Evolutionary conservation across 305 asterid species (phyloP).

Genomic region (Nicotiana rustica): DNA sequence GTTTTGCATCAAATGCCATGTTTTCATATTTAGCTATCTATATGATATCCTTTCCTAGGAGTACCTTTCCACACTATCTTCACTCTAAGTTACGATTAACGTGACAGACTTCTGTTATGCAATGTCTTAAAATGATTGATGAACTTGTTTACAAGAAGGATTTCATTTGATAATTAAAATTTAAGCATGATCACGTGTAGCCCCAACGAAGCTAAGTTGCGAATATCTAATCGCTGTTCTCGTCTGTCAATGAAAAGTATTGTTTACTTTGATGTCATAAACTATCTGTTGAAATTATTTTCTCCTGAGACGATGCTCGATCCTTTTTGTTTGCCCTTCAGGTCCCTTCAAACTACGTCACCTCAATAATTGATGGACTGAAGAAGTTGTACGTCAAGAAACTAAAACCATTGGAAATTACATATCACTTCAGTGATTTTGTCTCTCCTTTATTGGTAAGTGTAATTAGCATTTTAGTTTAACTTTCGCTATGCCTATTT

Average conservation of each 20-base stretch:
- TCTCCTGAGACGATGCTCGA: not conserved
- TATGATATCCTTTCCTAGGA: not conserved
- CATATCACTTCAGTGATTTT: constrained; percentile 87
- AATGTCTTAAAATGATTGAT: constrained; percentile 5
- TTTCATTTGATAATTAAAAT: not conserved
- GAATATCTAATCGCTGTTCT: not conserved
- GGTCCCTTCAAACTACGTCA: constrained; percentile 81
- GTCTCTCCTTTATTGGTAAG: constrained; percentile 88
- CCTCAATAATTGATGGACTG: constrained; percentile 91
- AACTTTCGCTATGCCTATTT: constrained; percentile 12
- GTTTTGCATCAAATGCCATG: not conserved
- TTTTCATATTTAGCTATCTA: not conserved
- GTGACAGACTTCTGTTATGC: not conserved
- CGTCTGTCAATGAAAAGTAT: constrained; percentile 17
- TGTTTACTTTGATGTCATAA: not conserved
- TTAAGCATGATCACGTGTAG: not conserved
- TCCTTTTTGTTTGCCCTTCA: constrained; percentile 41
- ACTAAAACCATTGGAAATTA: constrained; percentile 83
- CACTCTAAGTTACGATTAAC: not conserved
- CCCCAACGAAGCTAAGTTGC: not conserved
- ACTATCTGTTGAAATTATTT: constrained; percentile 5
- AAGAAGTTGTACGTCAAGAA: constrained; percentile 85
- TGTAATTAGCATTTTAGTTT: constrained; percentile 28
- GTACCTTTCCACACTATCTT: not conserved
- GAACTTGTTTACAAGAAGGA: not conserved